These are phyloP conservation scores for Cryptosporidium baileyi DNA, from an alignment of 169 alveolate genomes.

Conservation along the genomic window DNA sequence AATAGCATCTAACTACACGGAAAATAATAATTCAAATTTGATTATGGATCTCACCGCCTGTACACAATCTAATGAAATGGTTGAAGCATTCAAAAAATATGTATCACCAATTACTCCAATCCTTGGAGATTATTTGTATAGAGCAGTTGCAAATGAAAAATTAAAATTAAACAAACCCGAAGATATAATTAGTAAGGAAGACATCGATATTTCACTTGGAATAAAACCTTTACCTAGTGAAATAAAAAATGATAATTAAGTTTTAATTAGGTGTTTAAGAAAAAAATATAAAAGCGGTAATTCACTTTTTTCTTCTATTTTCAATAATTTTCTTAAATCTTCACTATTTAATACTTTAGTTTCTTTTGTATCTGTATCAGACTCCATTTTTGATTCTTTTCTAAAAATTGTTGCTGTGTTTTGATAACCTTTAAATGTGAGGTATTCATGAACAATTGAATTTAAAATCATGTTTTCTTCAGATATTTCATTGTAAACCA, in stretches of 20 bases:
- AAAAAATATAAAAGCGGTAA: slow-evolving; percentile 44
- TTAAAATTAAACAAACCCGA: background rate
- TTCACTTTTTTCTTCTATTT: background rate
- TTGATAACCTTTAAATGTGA: slow-evolving; percentile 28
- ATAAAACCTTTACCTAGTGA: slow-evolving; percentile 8
- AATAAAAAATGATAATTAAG: background rate
- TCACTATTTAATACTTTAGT: slow-evolving; percentile 3
- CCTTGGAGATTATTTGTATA: slow-evolving; percentile 55
- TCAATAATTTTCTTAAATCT: slow-evolving; percentile 5
- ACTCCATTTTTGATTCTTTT: slow-evolving; percentile 36
- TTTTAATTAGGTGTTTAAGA: background rate
- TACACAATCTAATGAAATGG: slow-evolving; percentile 37
- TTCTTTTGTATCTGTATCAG: background rate
- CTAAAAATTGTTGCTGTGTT: background rate
- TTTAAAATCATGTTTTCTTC: slow-evolving; percentile 38
- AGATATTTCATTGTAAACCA: background rate
- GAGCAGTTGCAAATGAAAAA: slow-evolving; percentile 57
- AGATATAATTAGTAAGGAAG: slow-evolving; percentile 6
- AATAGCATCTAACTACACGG: background rate
- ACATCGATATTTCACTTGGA: slow-evolving; percentile 49
- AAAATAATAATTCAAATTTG: background rate
- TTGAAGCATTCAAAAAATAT: slow-evolving; percentile 29
- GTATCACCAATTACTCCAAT: slow-evolving; percentile 63
- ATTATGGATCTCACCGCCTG: slow-evolving; percentile 37
- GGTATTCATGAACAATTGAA: slow-evolving; percentile 48